Percentiles rank a stretch among this genome's conserved stretches.
Conservation (phyloP, 345 rosid species). For the Gynandropsis gynandra region DNA sequence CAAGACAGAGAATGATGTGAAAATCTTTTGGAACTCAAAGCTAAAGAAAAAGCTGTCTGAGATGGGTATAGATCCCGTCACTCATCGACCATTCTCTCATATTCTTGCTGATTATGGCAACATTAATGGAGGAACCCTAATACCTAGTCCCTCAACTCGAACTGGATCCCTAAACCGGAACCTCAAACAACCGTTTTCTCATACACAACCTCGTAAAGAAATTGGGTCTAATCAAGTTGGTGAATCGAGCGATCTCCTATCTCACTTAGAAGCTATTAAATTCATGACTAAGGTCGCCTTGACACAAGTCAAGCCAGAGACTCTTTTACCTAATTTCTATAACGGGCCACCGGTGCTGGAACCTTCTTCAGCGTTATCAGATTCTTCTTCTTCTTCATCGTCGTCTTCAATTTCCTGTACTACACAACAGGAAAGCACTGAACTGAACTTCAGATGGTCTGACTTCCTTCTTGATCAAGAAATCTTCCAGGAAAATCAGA, state of each 20-base stretch:
- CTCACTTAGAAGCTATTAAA: constrained; percentile 70
- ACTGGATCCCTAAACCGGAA: constrained; percentile 43
- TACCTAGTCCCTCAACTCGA: constrained; percentile 36
- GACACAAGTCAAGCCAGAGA: constrained; percentile 28
- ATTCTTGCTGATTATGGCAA: constrained; percentile 78
- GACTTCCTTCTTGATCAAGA: constrained; percentile 75
- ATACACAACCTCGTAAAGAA: constrained; percentile 27
- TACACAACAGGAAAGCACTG: constrained; percentile 36
- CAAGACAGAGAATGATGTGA: constrained; percentile 89
- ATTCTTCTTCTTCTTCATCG: constrained; percentile 25
- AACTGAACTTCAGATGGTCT: constrained; percentile 53
- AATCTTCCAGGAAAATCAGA: constrained; percentile 22
- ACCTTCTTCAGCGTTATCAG: constrained; percentile 16
- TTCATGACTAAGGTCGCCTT: constrained; percentile 42
- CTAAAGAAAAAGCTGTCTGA: constrained; percentile 79
- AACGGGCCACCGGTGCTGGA: constrained; percentile 15
- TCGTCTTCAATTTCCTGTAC: constrained; percentile 54
- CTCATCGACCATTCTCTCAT: constrained; percentile 88
- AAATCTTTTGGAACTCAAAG: constrained; percentile 88
- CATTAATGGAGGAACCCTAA: constrained; percentile 43
- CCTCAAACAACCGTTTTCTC: constrained; percentile 23
- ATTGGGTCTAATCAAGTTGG: constrained; percentile 13
- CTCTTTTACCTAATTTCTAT: background rate
- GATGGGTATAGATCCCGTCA: constrained; percentile 92
- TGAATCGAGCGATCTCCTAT: constrained; percentile 52